A percentile compares a stretch with the other conserved stretches of the same genome.
Evolutionary conservation across 768 basidiomycete species (phyloP).

Genomic region (Crassisporium funariophilum): DNA sequence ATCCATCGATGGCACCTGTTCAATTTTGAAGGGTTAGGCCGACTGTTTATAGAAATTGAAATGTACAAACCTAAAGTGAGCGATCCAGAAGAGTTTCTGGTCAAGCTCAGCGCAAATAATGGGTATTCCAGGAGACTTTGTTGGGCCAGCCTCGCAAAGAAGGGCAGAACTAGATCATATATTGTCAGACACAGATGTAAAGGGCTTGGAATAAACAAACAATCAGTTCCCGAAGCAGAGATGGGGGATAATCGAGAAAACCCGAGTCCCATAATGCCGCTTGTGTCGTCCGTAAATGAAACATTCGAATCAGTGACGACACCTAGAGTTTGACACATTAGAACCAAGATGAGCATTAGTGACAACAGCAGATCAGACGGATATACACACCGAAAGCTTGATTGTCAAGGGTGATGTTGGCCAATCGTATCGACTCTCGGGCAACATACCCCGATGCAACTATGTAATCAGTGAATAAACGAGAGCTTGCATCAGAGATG

Average conservation of each 20-base stretch:
- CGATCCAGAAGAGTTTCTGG: constrained; percentile 58
- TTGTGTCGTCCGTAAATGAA: constrained; percentile 60
- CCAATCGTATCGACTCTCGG: constrained; percentile 58
- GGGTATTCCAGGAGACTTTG: constrained; percentile 72
- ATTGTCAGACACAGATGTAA: constrained; percentile 1
- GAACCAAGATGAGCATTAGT: constrained; percentile 5
- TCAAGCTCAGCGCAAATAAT: constrained; percentile 71
- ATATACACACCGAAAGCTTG: constrained; percentile 66
- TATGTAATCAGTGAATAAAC: constrained; percentile 28
- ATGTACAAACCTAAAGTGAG: constrained; percentile 57
- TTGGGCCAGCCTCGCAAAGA: constrained; percentile 63
- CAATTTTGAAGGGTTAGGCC: constrained; percentile 2
- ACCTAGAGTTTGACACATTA: constrained; percentile 42
- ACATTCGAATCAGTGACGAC: constrained; percentile 65
- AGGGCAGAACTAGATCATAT: constrained; percentile 58
- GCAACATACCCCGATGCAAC: constrained; percentile 74
- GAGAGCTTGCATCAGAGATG: constrained; percentile 1
- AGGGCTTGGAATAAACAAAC: constrained; percentile 30
- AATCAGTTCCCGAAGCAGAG: constrained; percentile 42
- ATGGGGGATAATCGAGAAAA: constrained; percentile 75
- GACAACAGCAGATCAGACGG: background rate
- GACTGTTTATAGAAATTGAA: constrained; percentile 1
- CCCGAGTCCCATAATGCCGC: constrained; percentile 75
- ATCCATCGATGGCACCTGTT: constrained; percentile 74
- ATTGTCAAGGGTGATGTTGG: constrained; percentile 58